phyloP scores from a whole-genome alignment of 768 basidiomycete species.

The Tylopilus sp. region DNA sequence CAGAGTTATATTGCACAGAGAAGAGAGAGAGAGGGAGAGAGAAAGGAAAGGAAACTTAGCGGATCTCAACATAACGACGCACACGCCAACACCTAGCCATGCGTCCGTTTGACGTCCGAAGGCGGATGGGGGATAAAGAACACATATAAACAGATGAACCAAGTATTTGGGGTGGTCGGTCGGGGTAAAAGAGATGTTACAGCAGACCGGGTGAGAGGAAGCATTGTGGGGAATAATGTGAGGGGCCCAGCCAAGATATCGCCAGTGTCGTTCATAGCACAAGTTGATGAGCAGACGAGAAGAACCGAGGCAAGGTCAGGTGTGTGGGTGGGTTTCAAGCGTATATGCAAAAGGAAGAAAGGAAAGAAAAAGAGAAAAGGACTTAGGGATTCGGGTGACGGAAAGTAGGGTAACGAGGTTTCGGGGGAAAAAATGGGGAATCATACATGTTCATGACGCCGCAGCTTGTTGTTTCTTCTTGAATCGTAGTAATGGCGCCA shows the following conservation, averaged over 20 bases:
- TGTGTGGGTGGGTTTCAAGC: background rate
- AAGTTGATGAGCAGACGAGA: background rate
- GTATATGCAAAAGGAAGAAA: conserved; percentile 21
- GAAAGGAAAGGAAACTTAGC: too few species aligned
- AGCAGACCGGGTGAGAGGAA: too few species aligned
- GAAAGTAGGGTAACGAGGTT: background rate
- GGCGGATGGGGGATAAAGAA: background rate
- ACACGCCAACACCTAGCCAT: background rate
- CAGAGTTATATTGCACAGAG: background rate
- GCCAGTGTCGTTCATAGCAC: conserved; percentile 1
- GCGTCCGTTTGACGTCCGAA: background rate
- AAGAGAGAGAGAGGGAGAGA: background rate
- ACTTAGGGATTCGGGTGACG: background rate
- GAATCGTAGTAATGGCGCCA: conserved; percentile 84
- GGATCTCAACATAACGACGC: too few species aligned
- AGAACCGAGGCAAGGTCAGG: background rate
- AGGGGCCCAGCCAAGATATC: background rate
- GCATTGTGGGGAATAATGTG: background rate
- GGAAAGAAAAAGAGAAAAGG: background rate
- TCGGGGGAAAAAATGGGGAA: background rate
- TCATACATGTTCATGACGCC: conserved; percentile 29
- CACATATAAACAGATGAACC: background rate
- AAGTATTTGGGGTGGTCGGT: too few species aligned
- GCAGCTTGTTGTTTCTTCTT: conserved; percentile 55
- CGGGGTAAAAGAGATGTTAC: background rate